Base-by-base conservation (phyloP, 176 grass and related monocot genomes). In the Dendrocalamus sinicus region DNA sequence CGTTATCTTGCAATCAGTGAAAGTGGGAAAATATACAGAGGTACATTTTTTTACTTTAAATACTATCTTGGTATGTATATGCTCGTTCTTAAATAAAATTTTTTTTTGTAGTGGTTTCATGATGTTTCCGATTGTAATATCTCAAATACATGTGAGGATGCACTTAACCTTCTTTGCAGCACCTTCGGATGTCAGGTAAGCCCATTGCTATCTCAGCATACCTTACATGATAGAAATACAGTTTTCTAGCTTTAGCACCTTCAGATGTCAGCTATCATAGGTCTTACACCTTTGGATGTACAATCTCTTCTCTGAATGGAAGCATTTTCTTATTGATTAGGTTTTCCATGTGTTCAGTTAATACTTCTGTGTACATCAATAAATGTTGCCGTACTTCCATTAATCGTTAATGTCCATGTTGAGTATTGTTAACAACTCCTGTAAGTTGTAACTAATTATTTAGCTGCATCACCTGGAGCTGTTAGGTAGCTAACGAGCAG, bases 1-100 rank as follows among this genome's bases (percentile, higher is more conserved):
- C 64, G 91, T 82, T 40, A 94, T 94, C 66, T 76, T 99, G 41
- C 84, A 86, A 77, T 91, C 90, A 73, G 59, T 99, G 50, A 95
- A 90, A 86, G 79, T 99, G 54, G 96, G 96, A 83, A 99, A 96
- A 85, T 99, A 99, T 85, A 89, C 93, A 50, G 93, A 96, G 91
- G 93, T 99, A 87, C 39, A 39, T 8, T 24, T 24, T 90, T 41
- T 15, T 22, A 83, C 17, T 28, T 81, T 7, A 79, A 54, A 40
- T 7, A 53, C 63, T 78, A 71, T 52, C 43, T 82, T 87, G 7
- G 72, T 72, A 75, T 52, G 61, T 35, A 68, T 32, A 23, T 63
- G 28, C 35, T 43, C 55, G 26, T 85, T 83, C 39, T 76, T 50
- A 84, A 53, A 84, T 75, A 7, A 79, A 82, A 52, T 79, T 85